Conservation (phyloP, 139 green algal species). For the Haematococcus sp. region DNA sequence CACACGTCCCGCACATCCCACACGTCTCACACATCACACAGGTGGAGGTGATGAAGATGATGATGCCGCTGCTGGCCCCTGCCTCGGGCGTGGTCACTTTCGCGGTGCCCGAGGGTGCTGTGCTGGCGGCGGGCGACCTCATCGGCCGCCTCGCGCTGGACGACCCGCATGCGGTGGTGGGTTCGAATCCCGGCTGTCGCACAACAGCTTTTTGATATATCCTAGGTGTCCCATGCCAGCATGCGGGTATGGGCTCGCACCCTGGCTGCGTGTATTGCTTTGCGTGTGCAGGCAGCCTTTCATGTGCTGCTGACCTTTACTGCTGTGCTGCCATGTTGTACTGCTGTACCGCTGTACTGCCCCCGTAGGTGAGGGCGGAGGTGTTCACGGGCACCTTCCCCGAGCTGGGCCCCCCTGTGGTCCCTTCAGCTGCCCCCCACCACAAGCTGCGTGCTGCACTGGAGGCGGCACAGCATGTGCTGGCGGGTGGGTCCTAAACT, state of each 20-base stretch:
- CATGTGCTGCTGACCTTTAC: too few relatives aligned
- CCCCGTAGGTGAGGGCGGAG: conserved; percentile 32
- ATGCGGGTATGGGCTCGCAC: background rate
- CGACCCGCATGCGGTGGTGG: conserved; percentile 45
- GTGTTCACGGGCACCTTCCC: conserved; percentile 57
- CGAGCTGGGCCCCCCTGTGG: conserved; percentile 70
- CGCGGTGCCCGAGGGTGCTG: conserved; percentile 69
- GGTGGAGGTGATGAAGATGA: conserved; percentile 93
- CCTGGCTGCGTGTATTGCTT: too few relatives aligned
- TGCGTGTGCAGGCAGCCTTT: too few relatives aligned
- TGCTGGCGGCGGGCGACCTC: conserved; percentile 72
- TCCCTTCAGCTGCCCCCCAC: conserved; percentile 38
- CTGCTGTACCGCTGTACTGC: background rate
- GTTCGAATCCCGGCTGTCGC: background rate
- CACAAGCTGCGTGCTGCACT: conserved; percentile 55
- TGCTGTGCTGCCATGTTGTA: too few relatives aligned
- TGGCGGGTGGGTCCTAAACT: conserved; percentile 50
- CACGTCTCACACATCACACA: background rate
- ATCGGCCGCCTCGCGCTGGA: conserved; percentile 82
- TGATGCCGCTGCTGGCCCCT: conserved; percentile 81
- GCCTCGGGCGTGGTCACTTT: conserved; percentile 71
- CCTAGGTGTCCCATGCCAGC: too few relatives aligned
- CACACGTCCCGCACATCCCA: background rate
- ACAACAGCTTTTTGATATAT: too few relatives aligned
- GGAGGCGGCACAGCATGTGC: conserved; percentile 55